Percentiles rank a stretch among this genome's conserved stretches.
Conservation (phyloP, 768 basidiomycete genomes). For the Mrakia gelida region DNA sequence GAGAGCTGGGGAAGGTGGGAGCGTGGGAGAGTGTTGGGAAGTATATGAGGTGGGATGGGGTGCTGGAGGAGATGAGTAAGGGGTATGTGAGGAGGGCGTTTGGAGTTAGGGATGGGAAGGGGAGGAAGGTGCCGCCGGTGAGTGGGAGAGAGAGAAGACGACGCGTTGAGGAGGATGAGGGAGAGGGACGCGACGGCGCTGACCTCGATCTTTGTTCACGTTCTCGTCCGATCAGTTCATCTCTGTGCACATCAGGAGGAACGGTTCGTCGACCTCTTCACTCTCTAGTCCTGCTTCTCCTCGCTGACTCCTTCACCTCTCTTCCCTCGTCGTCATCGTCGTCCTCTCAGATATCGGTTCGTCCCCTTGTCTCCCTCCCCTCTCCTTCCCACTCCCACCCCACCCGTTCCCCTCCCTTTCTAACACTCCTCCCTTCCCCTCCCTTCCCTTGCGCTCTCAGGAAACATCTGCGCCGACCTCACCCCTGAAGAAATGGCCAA, state of each 20-base stretch:
- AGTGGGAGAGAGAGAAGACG: neutral
- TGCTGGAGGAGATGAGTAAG: slow-evolving; percentile 32
- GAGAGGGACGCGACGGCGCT: neutral
- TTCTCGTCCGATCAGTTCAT: slow-evolving; percentile 24
- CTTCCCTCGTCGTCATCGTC: neutral
- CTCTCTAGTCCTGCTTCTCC: no score
- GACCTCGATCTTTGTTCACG: neutral
- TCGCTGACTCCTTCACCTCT: neutral
- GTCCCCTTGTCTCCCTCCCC: neutral
- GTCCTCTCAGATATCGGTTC: slow-evolving; percentile 11
- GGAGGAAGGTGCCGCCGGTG: slow-evolving; percentile 26
- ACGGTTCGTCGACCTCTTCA: slow-evolving; percentile 9
- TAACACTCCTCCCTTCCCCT: neutral
- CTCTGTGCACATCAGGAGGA: slow-evolving; percentile 33
- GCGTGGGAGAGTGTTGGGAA: slow-evolving; percentile 33
- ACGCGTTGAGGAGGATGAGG: neutral
- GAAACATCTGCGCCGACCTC: slow-evolving; percentile 31
- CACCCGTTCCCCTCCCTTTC: neutral
- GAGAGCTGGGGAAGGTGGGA: slow-evolving; percentile 25
- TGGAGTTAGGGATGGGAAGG: slow-evolving; percentile 31
- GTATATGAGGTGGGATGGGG: slow-evolving; percentile 29
- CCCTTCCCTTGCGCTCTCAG: neutral
- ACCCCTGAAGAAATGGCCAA: slow-evolving; percentile 25
- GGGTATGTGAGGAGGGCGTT: slow-evolving; percentile 34
- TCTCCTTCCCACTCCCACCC: neutral